Evolutionary conservation across 2,329 filamentous ascomycete genomes (phyloP).

Genomic region (Penicillium italicum): DNA sequence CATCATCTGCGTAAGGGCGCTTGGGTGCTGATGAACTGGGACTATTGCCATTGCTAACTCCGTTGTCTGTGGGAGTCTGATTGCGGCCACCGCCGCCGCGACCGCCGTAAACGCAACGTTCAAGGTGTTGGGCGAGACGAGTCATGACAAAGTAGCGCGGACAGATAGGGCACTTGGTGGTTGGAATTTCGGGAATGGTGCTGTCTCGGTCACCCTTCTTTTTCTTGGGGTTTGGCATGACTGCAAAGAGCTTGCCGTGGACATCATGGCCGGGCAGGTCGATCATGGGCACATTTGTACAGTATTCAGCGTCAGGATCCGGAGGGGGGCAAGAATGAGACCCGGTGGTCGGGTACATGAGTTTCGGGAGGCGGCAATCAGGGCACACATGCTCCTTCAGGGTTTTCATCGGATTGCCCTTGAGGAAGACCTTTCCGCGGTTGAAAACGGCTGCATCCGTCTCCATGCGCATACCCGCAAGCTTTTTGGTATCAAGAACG

Average conservation of each 20-base stretch:
- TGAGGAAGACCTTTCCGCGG: conserved; percentile 52
- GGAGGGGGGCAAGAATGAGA: conserved; percentile 48
- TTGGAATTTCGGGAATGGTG: conserved; percentile 34
- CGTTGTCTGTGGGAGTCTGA: conserved; percentile 44
- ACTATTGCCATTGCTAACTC: conserved; percentile 41
- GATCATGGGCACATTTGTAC: conserved; percentile 57
- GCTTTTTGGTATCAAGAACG: conserved; percentile 35
- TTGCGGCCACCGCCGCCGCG: conserved; percentile 45
- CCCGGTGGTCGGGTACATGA: conserved; percentile 56
- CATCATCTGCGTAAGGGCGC: conserved; percentile 39
- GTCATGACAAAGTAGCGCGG: conserved; percentile 60
- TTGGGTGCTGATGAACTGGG: conserved; percentile 35
- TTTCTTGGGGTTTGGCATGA: conserved; percentile 48
- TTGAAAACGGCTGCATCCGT: conserved; percentile 53
- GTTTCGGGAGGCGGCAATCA: conserved; percentile 57
- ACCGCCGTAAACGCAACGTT: conserved; percentile 58
- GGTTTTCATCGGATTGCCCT: conserved; percentile 57
- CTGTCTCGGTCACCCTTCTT: conserved; percentile 32
- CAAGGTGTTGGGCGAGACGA: conserved; percentile 58
- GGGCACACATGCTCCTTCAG: conserved; percentile 59
- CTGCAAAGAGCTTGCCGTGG: conserved; percentile 52
- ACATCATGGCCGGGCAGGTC: conserved; percentile 58
- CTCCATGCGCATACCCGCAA: conserved; percentile 41
- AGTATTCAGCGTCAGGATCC: conserved; percentile 54
- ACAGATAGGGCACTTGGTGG: conserved; percentile 55